Evolutionary conservation across 805 yeast species (phyloP).

Genomic region (Trichomonascus vanleenenianus): DNA sequence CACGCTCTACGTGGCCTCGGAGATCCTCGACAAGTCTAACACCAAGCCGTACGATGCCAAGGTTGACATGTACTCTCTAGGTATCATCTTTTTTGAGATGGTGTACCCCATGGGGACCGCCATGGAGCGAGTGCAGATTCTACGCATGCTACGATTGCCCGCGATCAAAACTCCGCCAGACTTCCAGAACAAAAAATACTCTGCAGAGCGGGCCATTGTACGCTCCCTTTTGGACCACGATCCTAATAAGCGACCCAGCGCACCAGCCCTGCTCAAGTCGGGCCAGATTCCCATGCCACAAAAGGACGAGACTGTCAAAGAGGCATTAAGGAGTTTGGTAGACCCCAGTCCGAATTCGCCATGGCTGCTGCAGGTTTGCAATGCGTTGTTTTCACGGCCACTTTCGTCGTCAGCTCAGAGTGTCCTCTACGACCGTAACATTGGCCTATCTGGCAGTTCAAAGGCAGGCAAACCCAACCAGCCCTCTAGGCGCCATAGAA

Average conservation of each 20-base stretch:
- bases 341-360: slow-evolving; percentile 89
- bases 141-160: slow-evolving; percentile 55
- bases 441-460: slow-evolving; percentile 6
- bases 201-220: slow-evolving; percentile 62
- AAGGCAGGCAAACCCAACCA: slow-evolving; percentile 16
- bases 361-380: slow-evolving; percentile 89
- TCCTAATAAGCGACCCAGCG: slow-evolving; percentile 73
- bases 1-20: slow-evolving; percentile 84
- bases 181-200: slow-evolving; percentile 42
- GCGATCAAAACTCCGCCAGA: slow-evolving; percentile 63
- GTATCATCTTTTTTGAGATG: slow-evolving; percentile 95
- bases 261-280: slow-evolving; percentile 63
- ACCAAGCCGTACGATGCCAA: slow-evolving; percentile 78
- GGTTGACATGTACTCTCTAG: slow-evolving; percentile 92
- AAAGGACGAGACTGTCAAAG: slow-evolving; percentile 82
- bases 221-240: slow-evolving; percentile 65
- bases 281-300: slow-evolving; percentile 84
- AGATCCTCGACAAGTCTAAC: slow-evolving; percentile 55
- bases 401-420: slow-evolving; percentile 71
- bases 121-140: slow-evolving; percentile 80
- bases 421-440: slow-evolving; percentile 57
- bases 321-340: slow-evolving; percentile 75
- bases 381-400: slow-evolving; percentile 77
- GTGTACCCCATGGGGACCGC: slow-evolving; percentile 75
- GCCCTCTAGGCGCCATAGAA: not conserved